Base-by-base conservation (phyloP, 176 grass and related monocot genomes). In the Saccharum officinarum region DNA sequence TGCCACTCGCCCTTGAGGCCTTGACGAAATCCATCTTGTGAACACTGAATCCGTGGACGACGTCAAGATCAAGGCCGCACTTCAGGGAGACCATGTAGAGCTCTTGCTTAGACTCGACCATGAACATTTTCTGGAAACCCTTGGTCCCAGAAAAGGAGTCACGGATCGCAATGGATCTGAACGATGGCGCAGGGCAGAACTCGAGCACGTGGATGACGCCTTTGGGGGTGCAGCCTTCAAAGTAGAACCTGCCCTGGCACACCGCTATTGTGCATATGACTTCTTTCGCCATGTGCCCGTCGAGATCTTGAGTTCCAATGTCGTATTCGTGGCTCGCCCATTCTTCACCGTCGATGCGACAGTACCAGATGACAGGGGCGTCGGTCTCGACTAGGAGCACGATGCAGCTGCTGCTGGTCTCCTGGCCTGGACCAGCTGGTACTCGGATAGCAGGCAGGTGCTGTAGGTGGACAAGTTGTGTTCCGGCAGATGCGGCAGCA, bases 371-470 rank as follows among this genome's bases (percentile, higher is more conserved):
- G 8, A 82, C 37, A 20, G 68, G 36, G 33, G 13, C n/a, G 49
- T 71, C 15, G 3, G 80, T 54, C 80, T 82, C 80, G 49, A 71
- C 80, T 0, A 82, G 67, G 38, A 82, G 67, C 80, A 82, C 67
- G 3, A 22, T 2, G 34, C 22, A 40, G 78, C 45, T 67, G 63
- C 31, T 67, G 30, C 4, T 16, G 42, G 15, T 9, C 50, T 54
- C 50, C 16, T 17, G 6, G 25, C 65, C 28, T 17, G 12, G 4
- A 46, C 7, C 13, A 7, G 13, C 64, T 31, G 63, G 12, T 81
- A 11, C 0, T 70, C 13, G 12, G 66, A 81, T 0, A 81, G 46
- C 20, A 81, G 33, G 22, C 79, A 70, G 31, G 13, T 28, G 47
- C 46, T 40, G 15, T 82, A 17, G 8, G 68, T 71, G 18, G 68